phyloP scores from a whole-genome alignment of 129 eudicot genomes.

The Kitagawia praeruptora region DNA sequence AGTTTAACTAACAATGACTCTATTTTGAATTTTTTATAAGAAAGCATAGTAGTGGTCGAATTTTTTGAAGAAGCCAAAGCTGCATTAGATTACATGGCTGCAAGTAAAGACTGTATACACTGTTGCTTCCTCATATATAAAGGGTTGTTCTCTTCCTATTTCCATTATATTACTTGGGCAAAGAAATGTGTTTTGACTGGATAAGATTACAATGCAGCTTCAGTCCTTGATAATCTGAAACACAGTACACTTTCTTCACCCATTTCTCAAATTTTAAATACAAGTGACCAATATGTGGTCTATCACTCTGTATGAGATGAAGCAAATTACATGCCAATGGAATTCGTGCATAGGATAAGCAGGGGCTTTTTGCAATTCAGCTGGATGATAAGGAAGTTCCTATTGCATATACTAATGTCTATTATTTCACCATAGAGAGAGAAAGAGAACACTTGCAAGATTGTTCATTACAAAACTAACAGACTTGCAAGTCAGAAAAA shows the following conservation, averaged over 20 bases:
- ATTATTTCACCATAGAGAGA: no score
- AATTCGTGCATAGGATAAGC: slow-evolving; percentile 12
- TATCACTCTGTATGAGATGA: slow-evolving; percentile 1
- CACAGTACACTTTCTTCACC: slow-evolving; percentile 26
- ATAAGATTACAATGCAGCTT: slow-evolving; percentile 57
- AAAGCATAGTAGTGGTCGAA: no score
- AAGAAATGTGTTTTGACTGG: slow-evolving; percentile 37
- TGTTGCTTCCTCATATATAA: no score
- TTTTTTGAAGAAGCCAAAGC: no score
- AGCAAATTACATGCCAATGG: slow-evolving; percentile 13
- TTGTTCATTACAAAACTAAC: no score
- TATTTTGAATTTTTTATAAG: no score
- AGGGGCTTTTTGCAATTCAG: neutral
- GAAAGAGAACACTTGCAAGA: no score
- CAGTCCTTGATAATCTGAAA: slow-evolving; percentile 30
- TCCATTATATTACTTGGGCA: slow-evolving; percentile 13
- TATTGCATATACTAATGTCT: neutral
- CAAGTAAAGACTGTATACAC: no score
- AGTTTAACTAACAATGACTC: no score
- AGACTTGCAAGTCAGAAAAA: no score
- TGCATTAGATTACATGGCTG: no score
- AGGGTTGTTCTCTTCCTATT: no score
- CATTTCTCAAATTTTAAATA: neutral
- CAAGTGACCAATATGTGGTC: neutral
- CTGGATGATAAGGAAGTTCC: neutral